Base-by-base conservation (phyloP, 129 eudicot species). In the Escallonia rubra region DNA sequence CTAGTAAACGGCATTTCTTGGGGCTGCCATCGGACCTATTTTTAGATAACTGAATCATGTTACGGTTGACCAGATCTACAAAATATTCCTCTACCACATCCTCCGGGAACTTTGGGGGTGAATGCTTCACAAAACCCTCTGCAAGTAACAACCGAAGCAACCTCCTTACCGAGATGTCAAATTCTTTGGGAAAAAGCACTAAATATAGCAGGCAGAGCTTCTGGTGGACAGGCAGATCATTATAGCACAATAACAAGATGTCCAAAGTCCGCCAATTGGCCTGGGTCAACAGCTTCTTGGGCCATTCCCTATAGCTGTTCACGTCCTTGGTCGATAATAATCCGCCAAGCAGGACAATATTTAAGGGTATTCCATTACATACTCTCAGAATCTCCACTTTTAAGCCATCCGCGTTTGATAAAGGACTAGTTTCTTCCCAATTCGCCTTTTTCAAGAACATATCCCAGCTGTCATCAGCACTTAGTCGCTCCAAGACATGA, bases 1-100 rank as follows among this genome's bases (percentile, higher is more conserved):
- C 78, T 46, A 62, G 78, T 57, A 86, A 59, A 43, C 82, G 84
- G 43, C 94, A 86, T 59, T 52, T 72, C 43, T 74, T 67, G 11
- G 86, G 84, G 63, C 82, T 73, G 64, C 83, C 83, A 62, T 86
- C 94, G 38, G 94, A 77, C 76, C 89, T 74, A 57, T 68, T 42
- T 61, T 75, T 83, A 42, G 89, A 71, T 71, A 83, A 75, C 80
- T 65, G 73, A 69, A 86, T 73, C 78, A 86, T 46, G 58, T 68
- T 72, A 42, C 82, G 69, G 41, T 56, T 52, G 43, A 83, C 84
- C 63, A 86, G 78, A 12, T 80, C 52, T 7, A 83, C 70, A 42
- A 86, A 86, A 67, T 65, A 68, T 13, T 69, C 41, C 55, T 77
- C 73, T 38, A 63, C 84, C 67, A 65, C 48, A 68, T 83, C 89